Base-by-base conservation (phyloP, 768 basidiomycete genomes). In the Boletus reticuloceps region DNA sequence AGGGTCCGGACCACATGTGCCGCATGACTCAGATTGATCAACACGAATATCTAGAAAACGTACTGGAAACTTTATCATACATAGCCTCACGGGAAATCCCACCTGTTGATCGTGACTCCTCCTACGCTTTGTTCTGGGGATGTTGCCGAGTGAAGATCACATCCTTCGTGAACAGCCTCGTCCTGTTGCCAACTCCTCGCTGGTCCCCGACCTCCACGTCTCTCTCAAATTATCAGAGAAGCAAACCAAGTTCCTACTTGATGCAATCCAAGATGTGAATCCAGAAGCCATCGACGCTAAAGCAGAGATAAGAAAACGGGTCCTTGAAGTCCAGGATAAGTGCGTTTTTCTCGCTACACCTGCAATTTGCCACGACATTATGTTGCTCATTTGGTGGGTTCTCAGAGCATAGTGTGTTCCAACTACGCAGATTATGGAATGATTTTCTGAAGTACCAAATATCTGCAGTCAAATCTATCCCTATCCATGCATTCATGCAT, bases 111-210 rank as follows among this genome's bases (percentile, higher is more conserved):
- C 29, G 29, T 29, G 29, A 29, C 29, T 36, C 34, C 34, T 36
- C 6, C 27, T 12, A 34, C 34, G 19, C 16, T 32, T n/a, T 12
- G 4, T 17, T 16, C n/a, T 29, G 14, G 19, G 19, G 14, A 47
- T 42, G 54, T 42, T 54, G 4, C 17, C 31, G 2, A 41, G 14
- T 25, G 43, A 47, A 19, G 55, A 57, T 16, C 4, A 50, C 39
- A 41, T 53, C 22, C 29, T 53, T 20, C 50, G 47, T 36, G 58
- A 59, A 40, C 37, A 14, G 20, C 29, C 29, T 29, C 55, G 14
- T 31, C 58, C 58, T 32, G 31, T 10, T 6, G 51, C 41, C n/a
- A n/a, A n/a, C n/a, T n/a, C n/a, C 3, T 50, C 55, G 2, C 36
- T 53, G 5, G 19, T 57, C 14, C 58, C 55, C 0, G 14, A 32